phyloP scores from a whole-genome alignment of 1,284 basidiomycete genomes.

The Rhodotorula sp. region DNA sequence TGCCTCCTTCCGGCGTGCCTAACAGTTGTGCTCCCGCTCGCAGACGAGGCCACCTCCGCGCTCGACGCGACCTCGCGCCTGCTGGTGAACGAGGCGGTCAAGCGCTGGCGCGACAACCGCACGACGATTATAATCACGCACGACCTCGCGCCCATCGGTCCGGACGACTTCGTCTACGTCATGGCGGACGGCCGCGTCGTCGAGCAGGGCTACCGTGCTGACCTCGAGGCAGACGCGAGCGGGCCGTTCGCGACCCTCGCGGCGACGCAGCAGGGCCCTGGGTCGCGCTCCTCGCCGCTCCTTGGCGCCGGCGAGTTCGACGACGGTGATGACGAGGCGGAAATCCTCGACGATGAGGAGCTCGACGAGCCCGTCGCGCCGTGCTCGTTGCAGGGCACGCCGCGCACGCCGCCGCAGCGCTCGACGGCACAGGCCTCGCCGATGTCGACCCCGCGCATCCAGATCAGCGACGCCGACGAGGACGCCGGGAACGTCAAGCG shows the following conservation, averaged over 20 bases:
- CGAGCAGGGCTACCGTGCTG: slow-evolving; percentile 81
- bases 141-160: slow-evolving; percentile 79
- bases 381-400: slow-evolving; percentile 3
- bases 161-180: slow-evolving; percentile 86
- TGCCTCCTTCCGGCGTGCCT: slow-evolving; percentile 2
- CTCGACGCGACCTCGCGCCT: slow-evolving; percentile 85
- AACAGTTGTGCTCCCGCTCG: background rate
- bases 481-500: background rate
- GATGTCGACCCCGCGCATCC: slow-evolving; percentile 27
- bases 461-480: slow-evolving; percentile 24
- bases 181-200: slow-evolving; percentile 78
- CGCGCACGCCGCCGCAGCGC: background rate
- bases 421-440: background rate
- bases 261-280: slow-evolving; percentile 56
- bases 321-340: slow-evolving; percentile 48
- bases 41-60: slow-evolving; percentile 95
- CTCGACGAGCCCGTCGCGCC: slow-evolving; percentile 21
- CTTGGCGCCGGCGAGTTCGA: slow-evolving; percentile 48
- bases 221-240: slow-evolving; percentile 62
- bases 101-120: slow-evolving; percentile 74
- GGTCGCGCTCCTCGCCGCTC: slow-evolving; percentile 21
- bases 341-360: slow-evolving; percentile 29
- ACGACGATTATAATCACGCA: slow-evolving; percentile 97
- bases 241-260: slow-evolving; percentile 54
- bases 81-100: slow-evolving; percentile 85